Percentiles rank a stretch among this genome's conserved stretches.
These are phyloP conservation scores for Didymellaceae sp. DNA, from an alignment of 2,329 filamentous ascomycete species.

Conservation along the genomic window DNA sequence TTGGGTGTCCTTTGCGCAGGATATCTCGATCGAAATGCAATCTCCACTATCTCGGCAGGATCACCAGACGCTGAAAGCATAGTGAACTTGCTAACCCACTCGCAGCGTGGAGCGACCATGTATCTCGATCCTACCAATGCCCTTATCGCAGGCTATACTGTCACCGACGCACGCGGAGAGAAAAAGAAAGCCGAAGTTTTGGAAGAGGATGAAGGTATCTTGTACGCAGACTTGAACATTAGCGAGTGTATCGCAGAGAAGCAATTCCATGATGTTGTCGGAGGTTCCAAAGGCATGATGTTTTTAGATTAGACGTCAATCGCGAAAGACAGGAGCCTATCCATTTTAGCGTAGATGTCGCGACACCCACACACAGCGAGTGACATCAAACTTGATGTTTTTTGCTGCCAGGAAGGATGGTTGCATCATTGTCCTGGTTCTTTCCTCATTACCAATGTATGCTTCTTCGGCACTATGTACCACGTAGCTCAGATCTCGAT, in stretches of 20 bases:
- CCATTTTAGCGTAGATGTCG: too few species aligned
- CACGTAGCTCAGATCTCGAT: too few species aligned
- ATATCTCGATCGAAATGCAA: constrained; percentile 50
- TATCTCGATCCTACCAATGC: constrained; percentile 61
- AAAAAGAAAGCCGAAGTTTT: constrained; percentile 46
- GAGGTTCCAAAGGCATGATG: constrained; percentile 63
- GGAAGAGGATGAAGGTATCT: constrained; percentile 56
- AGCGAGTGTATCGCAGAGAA: constrained; percentile 61
- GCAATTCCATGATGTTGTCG: constrained; percentile 64
- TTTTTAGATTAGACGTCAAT: constrained; percentile 60
- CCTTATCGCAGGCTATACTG: constrained; percentile 46
- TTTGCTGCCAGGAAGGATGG: too few species aligned
- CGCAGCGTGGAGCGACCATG: constrained; percentile 56
- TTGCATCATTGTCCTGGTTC: too few species aligned
- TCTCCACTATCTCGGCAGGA: constrained; percentile 44
- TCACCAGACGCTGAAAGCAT: constrained; percentile 39
- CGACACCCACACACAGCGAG: too few species aligned
- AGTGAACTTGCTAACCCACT: constrained; percentile 42
- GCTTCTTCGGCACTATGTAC: too few species aligned
- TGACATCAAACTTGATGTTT: too few species aligned
- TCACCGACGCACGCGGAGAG: constrained; percentile 32
- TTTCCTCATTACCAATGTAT: too few species aligned
- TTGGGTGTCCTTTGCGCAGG: constrained; percentile 61
- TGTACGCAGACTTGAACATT: constrained; percentile 61
- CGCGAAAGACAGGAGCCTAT: constrained; percentile 48